Evolutionary conservation across 257 asterid species (phyloP), one percentile per base, ranked within the genome.

Genomic region (Solanum medicagineum): DNA sequence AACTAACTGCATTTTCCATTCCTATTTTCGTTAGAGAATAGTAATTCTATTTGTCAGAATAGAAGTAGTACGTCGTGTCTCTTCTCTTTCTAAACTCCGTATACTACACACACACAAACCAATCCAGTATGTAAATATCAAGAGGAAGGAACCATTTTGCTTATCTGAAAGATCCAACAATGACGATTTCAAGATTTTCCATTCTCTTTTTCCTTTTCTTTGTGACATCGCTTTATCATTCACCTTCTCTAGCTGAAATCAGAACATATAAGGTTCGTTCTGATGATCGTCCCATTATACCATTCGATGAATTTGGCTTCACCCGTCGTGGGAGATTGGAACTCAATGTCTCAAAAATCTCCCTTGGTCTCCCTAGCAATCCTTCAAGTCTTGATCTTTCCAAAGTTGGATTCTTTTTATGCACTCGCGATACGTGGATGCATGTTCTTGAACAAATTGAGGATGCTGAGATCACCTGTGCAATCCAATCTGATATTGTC

Each of bases 291-390:
- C 92, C 94, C 42, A 90, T 94, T n/a, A 93, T 94, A 84, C 94
- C 93, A 57, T 92, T 94, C 86, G 96, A 93, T 87, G 98, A 93
- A 84, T 93, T 95, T 89, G 98, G 98, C 0, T 95, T 94, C 95
- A 92, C 98, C 59, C 96, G 85, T 88, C 93, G 93, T 24, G 98
- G 98, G 56, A 95, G 92, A 47, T 89, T 95, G 68, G 91, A 95
- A 86, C 98, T 94, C 86, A 92, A 90, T 88, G 88, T 95, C 86
- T 86, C 93, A 49, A 70, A 87, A 44, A 90, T 94, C 86, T 69
- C 93, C 63, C 69, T 91, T 51, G 57, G 84, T 75, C 89, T 89
- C 24, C 54, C 17, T 29, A 22, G 90, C 81, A 91, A 90, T 80
- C 90, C 86, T 19, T 4, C 93, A 13, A 84, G 88, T 10, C 90